Evolutionary conservation across 2,329 filamentous ascomycete genomes (phyloP).

Genomic region (Fusarium agapanthi): DNA sequence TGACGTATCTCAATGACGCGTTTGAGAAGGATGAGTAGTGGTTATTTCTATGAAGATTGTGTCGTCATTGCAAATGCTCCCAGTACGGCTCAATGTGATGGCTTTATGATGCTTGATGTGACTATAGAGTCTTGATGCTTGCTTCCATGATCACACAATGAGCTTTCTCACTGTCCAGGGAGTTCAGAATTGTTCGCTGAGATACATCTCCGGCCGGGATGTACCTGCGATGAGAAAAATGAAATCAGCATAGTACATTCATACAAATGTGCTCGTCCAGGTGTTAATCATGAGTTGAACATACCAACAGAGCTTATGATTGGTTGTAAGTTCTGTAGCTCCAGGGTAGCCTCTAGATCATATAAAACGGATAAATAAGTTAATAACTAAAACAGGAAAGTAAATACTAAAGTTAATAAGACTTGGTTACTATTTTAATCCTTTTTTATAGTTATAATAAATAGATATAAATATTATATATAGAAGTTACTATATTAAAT

Average conservation of each 20-base stretch:
- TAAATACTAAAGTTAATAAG: too few relatives aligned
- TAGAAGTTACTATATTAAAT: too few relatives aligned
- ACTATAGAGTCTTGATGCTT: neutral
- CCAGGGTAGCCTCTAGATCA: neutral
- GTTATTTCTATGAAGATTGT: neutral
- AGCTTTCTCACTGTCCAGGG: neutral
- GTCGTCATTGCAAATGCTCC: neutral
- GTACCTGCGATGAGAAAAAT: neutral
- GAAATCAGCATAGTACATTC: neutral
- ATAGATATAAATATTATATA: too few relatives aligned
- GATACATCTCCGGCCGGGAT: neutral
- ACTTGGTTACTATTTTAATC: too few relatives aligned
- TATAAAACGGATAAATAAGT: too few relatives aligned
- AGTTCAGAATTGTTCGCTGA: neutral
- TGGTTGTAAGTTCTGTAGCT: neutral
- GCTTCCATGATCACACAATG: neutral
- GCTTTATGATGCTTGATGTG: neutral
- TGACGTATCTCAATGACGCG: conserved; percentile 71
- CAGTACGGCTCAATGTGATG: neutral
- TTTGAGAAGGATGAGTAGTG: conserved; percentile 66
- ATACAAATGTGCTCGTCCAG: neutral
- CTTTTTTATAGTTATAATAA: too few relatives aligned
- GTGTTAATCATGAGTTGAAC: neutral
- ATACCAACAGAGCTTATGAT: conserved; percentile 10
- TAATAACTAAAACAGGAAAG: too few relatives aligned